Base-by-base conservation (phyloP, 2,329 filamentous ascomycete species). In the Dactylella cylindrospora region DNA sequence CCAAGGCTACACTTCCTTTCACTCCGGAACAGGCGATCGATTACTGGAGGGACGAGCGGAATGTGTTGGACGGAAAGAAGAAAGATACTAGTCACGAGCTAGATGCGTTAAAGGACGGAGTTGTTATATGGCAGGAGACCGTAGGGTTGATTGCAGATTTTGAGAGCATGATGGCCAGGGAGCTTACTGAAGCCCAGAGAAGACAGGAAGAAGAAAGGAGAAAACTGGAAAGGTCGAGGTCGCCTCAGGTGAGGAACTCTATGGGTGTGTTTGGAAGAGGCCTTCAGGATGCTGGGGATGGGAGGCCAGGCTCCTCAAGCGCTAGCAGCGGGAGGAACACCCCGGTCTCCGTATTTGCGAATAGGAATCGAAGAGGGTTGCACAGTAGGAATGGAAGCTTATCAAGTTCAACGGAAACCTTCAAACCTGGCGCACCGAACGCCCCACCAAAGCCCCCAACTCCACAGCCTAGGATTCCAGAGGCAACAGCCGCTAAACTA, bases 41-140 rank as follows among this genome's bases (percentile, higher is more conserved):
- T 9, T 86, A 85, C 78, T 90, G 84, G 82, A 77, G 80, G 51
- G 78, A 79, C 5, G 85, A 90, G 66, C 74, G 84, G 1, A 73
- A 73, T 0, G 72, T 80, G 0, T 73, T 86, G 2, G 75, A 83
- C 44, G 73, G 74, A 33, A 79, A 79, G 55, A 81, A 80, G 64
- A 70, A 73, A 6, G 77, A 79, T 15, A 79, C 85, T 1, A 77
- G 83, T 23, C 76, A 76, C 35, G 86, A 90, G 64, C 78, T 78
- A n/a, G 72, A 75, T 3, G 86, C 86, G 1, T 75, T 90, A 8
- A 80, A 85, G 20, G 80, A 86, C 64, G 87, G 87, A 1, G 79
- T 78, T 1, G 72, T 76, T 6, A 72, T 88, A 7, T 91, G 87
- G 87, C 76, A 79, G 31, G 79, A 83, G 9, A 79, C 80, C 1